phyloP scores from a whole-genome alignment of 306 rosid genomes.

The Pachyrhizus erosus region DNA sequence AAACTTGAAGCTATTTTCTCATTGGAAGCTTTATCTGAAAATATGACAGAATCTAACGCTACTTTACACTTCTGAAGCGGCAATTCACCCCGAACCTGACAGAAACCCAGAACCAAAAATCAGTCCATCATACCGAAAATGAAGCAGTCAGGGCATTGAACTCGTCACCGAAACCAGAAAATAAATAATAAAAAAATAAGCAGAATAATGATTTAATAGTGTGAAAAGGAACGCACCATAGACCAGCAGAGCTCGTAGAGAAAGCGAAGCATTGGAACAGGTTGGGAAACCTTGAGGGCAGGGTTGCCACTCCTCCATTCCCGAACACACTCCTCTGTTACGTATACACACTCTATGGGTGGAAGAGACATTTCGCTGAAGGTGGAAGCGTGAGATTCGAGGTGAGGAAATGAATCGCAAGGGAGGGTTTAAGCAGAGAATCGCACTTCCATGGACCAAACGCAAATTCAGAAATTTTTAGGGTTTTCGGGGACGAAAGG shows the following conservation, averaged over 20 bases:
- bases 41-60: slow-evolving; percentile 83
- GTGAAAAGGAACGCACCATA: slow-evolving; percentile 58
- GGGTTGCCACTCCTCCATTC: slow-evolving; percentile 86
- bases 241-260: slow-evolving; percentile 94
- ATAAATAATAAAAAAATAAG: not conserved
- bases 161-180: too few species aligned
- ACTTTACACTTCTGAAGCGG: slow-evolving; percentile 85
- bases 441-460: slow-evolving; percentile 40
- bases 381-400: slow-evolving; percentile 14
- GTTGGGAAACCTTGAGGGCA: slow-evolving; percentile 62
- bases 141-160: slow-evolving; percentile 16
- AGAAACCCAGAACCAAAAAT: slow-evolving; percentile 34
- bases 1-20: slow-evolving; percentile 76
- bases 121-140: slow-evolving; percentile 25
- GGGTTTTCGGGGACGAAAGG: slow-evolving; percentile 48
- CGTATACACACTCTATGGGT: slow-evolving; percentile 64
- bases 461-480: slow-evolving; percentile 29
- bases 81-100: slow-evolving; percentile 92
- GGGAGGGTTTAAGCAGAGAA: slow-evolving; percentile 44
- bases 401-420: slow-evolving; percentile 24
- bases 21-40: slow-evolving; percentile 58
- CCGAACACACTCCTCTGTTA: slow-evolving; percentile 75
- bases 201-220: not conserved
- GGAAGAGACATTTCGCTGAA: slow-evolving; percentile 77
- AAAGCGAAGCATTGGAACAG: slow-evolving; percentile 85